Evolutionary conservation across 345 rosid genomes (phyloP), one percentile per base, ranked within the genome.

Genomic region (Gossypium raimondii): DNA sequence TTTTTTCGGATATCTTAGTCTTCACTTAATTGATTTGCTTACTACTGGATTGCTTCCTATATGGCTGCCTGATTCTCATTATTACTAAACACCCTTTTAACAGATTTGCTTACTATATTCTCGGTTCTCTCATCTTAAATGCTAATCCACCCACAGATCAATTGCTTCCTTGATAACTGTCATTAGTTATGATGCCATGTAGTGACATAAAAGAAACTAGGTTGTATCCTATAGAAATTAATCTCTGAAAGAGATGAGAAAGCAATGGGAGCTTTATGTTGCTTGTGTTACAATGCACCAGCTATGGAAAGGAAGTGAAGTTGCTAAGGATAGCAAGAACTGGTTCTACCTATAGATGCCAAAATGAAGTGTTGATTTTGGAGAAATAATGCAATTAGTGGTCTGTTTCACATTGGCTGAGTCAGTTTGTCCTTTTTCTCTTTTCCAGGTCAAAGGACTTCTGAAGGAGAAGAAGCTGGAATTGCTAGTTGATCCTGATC

Each of bases 401-500:
- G 60, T 51, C 17, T 34, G n/a, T 13, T 71, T 71, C 18, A 18
- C 25, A 1, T n/a, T 9, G 34, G 60, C 72, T 76, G 73, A 72
- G 51, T 34, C 53, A 34, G 41, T 27, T 27, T 48, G 51, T 2
- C 50, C 38, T 52, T 60, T 34, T 34, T 67, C 41, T 5, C 71
- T 52, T 34, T 63, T 57, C 57, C 88, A 94, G 98, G 98, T 94
- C 63, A 94, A 92, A 92, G 97, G 98, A 24, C 92, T 92, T 72
- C 74, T 94, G 75, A 94, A 94, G 87, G 98, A 89, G 89, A 94
- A 86, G 82, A 92, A 91, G 81, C 74, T 94, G 71, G 98, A 92
- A 83, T 87, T 92, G 97, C 81, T 94, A 63, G 98, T 94, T 4
- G 98, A 94, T 78, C 97, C 98, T 16, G 98, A 92, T 81, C 90